These are phyloP conservation scores for Colletotrichum falcatum DNA, from an alignment of 2,329 filamentous ascomycete genomes.

Conservation along the genomic window DNA sequence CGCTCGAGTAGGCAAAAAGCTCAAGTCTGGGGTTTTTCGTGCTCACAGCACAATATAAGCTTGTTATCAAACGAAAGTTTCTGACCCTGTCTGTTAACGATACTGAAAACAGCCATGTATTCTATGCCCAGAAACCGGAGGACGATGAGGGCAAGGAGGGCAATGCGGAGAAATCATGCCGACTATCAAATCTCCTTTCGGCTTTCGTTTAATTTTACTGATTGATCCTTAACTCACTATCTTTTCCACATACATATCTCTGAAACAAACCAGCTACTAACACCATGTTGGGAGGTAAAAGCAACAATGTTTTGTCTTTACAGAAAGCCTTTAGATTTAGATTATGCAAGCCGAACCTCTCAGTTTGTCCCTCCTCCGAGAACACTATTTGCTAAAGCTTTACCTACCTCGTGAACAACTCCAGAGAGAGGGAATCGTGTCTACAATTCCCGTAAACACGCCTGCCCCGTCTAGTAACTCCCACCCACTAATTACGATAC, in stretches of 20 bases:
- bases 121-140: constrained; percentile 32
- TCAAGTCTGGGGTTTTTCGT: constrained; percentile 45
- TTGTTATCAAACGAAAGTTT: too few species aligned
- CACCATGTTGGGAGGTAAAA: not conserved
- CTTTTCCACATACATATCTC: not conserved
- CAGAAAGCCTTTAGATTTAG: too few species aligned
- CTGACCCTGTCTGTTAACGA: not conserved
- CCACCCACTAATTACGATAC: not conserved
- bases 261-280: not conserved
- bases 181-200: too few species aligned
- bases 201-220: not conserved
- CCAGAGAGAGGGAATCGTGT: not conserved
- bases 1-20: constrained; percentile 46
- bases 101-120: constrained; percentile 28
- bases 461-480: not conserved
- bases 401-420: not conserved
- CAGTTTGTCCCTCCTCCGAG: not conserved
- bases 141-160: not conserved
- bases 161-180: not conserved
- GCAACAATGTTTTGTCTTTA: too few species aligned
- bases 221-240: not conserved
- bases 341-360: too few species aligned
- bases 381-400: not conserved
- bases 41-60: constrained; percentile 43
- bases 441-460: not conserved